A percentile compares a stretch with the other conserved stretches of the same genome.
Evolutionary conservation across 179 eudicot species (phyloP).

Genomic region (Corrigiola litoralis): DNA sequence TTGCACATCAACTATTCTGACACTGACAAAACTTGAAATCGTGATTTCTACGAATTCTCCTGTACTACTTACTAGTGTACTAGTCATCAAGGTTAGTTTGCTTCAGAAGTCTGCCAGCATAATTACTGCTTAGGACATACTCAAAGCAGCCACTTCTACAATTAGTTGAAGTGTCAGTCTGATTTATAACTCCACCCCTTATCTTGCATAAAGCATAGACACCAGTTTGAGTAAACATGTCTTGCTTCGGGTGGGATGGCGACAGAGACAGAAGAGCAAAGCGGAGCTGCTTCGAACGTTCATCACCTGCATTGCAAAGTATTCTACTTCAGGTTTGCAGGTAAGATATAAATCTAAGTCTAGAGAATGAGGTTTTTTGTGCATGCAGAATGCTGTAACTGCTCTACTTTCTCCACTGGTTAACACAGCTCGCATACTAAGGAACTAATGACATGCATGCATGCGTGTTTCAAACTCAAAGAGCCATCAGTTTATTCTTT

Average conservation of each 20-base stretch:
- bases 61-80: too few species aligned
- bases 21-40: too few species aligned
- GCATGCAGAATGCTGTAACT: too few species aligned
- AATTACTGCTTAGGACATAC: conserved; percentile 38
- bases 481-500: too few species aligned
- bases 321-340: conserved; percentile 24
- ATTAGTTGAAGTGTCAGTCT: conserved; percentile 17
- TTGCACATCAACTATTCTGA: too few species aligned
- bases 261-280: conserved; percentile 6
- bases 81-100: conserved; percentile 23
- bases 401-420: too few species aligned
- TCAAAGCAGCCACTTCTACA: conserved; percentile 15
- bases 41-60: too few species aligned
- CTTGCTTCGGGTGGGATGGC: conserved; percentile 26
- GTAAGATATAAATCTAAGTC: conserved; percentile 10
- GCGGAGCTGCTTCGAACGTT: conserved; percentile 24
- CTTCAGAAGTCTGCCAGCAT: conserved; percentile 39
- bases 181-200: conserved; percentile 5
- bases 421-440: too few species aligned
- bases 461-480: too few species aligned
- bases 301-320: conserved; percentile 31
- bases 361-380: too few species aligned
- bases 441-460: too few species aligned
- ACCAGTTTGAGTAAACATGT: conserved; percentile 4
- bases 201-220: conserved; percentile 10